Percentiles rank a stretch among this genome's conserved stretches.
phyloP scores from a whole-genome alignment of 352 stramenopile genomes.

The Pythium myriotylum region DNA sequence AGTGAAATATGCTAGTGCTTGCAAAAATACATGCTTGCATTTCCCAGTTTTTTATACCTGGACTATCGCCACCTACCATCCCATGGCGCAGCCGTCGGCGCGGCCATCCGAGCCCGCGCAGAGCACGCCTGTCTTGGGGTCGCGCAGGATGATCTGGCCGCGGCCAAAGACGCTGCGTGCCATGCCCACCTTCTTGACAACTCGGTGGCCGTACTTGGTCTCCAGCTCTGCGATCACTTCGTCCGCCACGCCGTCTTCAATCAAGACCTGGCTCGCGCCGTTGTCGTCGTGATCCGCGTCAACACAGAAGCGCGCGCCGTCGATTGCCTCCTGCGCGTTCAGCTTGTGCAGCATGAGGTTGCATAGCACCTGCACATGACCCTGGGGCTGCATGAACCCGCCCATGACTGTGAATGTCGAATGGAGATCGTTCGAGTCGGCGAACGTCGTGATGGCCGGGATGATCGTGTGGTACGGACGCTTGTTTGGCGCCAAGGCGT shows the following conservation, averaged over 20 bases:
- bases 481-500: conserved; percentile 91
- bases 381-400: conserved; percentile 97
- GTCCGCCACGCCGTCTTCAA: conserved; percentile 84
- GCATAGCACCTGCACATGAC: conserved; percentile 94
- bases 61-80: conserved; percentile 42
- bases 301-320: conserved; percentile 95
- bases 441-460: conserved; percentile 91
- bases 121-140: conserved; percentile 86
- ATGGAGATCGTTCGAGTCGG: conserved; percentile 87
- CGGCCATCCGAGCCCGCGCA: conserved; percentile 95
- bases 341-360: conserved; percentile 86
- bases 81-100: conserved; percentile 94
- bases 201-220: conserved; percentile 75
- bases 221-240: conserved; percentile 74
- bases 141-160: conserved; percentile 84
- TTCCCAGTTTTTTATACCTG: not conserved
- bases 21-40: not conserved
- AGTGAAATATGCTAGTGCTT: no score
- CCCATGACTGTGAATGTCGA: conserved; percentile 92
- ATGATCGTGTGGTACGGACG: conserved; percentile 99
- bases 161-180: conserved; percentile 67
- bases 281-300: conserved; percentile 70
- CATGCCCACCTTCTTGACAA: conserved; percentile 41
- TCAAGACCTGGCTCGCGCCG: conserved; percentile 63
- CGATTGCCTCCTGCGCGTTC: conserved; percentile 91